phyloP scores from a whole-genome alignment of 176 grass and related monocot genomes.

The Ensete glaucum region DNA sequence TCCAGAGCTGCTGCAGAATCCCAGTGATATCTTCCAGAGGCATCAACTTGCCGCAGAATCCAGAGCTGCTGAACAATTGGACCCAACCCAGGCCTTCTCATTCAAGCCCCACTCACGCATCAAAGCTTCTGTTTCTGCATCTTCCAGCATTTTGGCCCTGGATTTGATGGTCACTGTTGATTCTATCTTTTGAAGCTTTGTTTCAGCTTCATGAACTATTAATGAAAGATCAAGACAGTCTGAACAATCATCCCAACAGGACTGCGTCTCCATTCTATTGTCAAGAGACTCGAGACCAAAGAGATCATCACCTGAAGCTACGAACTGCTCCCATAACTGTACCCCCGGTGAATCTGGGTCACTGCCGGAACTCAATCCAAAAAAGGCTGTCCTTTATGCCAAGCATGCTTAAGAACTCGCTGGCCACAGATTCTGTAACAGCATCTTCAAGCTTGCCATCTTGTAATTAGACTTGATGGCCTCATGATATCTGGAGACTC shows the following conservation, averaged over 20 bases:
- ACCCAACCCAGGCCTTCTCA: constrained; percentile 58
- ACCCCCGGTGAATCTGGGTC: constrained; percentile 70
- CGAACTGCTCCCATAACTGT: constrained; percentile 71
- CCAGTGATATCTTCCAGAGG: constrained; percentile 88
- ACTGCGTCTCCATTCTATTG: constrained; percentile 15
- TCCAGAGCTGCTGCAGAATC: constrained; percentile 49
- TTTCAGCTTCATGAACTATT: constrained; percentile 58
- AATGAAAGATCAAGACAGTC: constrained; percentile 55
- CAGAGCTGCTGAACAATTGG: constrained; percentile 69
- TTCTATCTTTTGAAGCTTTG: constrained; percentile 50
- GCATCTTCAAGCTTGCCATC: constrained; percentile 27
- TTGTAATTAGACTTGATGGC: constrained; percentile 32
- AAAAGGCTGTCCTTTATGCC: constrained; percentile 60
- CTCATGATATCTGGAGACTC: constrained; percentile 31
- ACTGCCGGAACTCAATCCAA: constrained; percentile 49
- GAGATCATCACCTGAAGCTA: constrained; percentile 44
- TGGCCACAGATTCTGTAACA: constrained; percentile 59
- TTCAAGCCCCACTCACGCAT: constrained; percentile 79
- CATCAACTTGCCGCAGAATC: constrained; percentile 96
- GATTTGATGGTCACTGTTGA: constrained; percentile 27
- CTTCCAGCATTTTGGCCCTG: constrained; percentile 60
- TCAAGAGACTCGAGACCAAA: constrained; percentile 32
- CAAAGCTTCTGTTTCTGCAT: constrained; percentile 68
- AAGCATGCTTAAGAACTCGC: constrained; percentile 85
- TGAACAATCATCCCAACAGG: constrained; percentile 25